A percentile compares a stretch with the other conserved stretches of the same genome.
These are phyloP conservation scores for Blastobotrys arbuscula DNA, from an alignment of 1,139 yeast genomes.

Conservation along the genomic window DNA sequence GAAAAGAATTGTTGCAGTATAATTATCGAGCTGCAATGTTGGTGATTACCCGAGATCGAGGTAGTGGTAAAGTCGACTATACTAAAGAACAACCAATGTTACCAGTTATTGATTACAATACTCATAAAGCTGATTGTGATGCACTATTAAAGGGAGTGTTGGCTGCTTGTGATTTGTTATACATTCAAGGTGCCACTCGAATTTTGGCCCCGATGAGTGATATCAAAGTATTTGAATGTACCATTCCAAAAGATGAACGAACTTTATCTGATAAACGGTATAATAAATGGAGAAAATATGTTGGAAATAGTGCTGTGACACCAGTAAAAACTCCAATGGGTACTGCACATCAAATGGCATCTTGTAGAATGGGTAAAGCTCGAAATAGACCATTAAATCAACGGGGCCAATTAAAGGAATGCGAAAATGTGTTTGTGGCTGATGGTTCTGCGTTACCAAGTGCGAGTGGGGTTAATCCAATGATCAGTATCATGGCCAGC, in stretches of 20 bases:
- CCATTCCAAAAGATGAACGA: slow-evolving; percentile 42
- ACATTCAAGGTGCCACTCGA: slow-evolving; percentile 48
- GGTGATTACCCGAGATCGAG: slow-evolving; percentile 46
- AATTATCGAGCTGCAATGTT: slow-evolving; percentile 42
- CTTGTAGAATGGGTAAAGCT: slow-evolving; percentile 51
- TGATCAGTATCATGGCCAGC: slow-evolving; percentile 32
- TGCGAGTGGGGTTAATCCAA: slow-evolving; percentile 55
- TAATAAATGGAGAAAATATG: slow-evolving; percentile 41
- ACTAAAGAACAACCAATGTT: slow-evolving; percentile 39
- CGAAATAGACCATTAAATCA: slow-evolving; percentile 49
- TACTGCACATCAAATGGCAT: slow-evolving; percentile 58
- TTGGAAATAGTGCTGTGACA: slow-evolving; percentile 33
- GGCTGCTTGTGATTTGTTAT: slow-evolving; percentile 43
- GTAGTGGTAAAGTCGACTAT: slow-evolving; percentile 39
- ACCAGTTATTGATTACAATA: slow-evolving; percentile 40
- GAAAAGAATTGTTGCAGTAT: slow-evolving; percentile 39
- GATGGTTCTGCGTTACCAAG: slow-evolving; percentile 55
- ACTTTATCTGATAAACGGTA: slow-evolving; percentile 43
- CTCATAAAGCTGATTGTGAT: slow-evolving; percentile 42
- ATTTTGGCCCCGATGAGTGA: slow-evolving; percentile 40
- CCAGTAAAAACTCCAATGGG: slow-evolving; percentile 40
- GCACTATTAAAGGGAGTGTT: slow-evolving; percentile 42
- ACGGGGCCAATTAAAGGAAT: slow-evolving; percentile 49
- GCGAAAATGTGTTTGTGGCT: slow-evolving; percentile 49
- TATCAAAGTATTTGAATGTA: slow-evolving; percentile 40